Base-by-base conservation (phyloP, 2,329 filamentous ascomycete species). In the Monilinia fructicola region DNA sequence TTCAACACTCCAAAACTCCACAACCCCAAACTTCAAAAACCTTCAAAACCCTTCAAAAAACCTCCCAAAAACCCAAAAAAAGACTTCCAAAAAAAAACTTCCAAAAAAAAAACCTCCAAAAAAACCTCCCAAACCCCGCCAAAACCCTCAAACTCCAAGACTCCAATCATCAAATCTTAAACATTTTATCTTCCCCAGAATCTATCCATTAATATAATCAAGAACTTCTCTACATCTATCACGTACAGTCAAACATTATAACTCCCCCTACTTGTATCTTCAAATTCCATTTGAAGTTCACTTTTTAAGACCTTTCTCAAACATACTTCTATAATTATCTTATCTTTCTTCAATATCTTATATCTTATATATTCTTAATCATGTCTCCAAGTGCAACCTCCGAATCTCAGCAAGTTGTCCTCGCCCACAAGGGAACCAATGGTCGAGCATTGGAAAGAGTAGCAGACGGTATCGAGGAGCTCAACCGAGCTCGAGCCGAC, bases 391-490 rank as follows among this genome's bases (percentile, higher is more conserved):
- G 6, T 11, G 26, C 28, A 12, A 9, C 18, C 46, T 10, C 18
- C 12, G 23, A 35, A n/a, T 18, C 9, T 12, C 42, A n/a, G 5
- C 26, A 10, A 4, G 12, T 42, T 21, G 35, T 9, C 40, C n/a
- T 35, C 1, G 26, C 48, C 46, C 70, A 67, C 54, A 54, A 60
- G 6, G 67, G 69, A 21, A 65, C 70, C 54, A 67, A 73, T 69
- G 73, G 73, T 65, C 65, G 69, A 38, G 70, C 76, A 65, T 53
- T 86, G 54, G 83, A 85, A 71, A 74, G 75, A 46, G 75, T 77
- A 21, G 81, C 80, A 9, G 79, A 80, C 69, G 76, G 80, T 71
- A 84, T 85, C 65, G 84, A 86, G 74, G 78, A 81, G n/a, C 81
- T 86, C 75, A 85, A 86, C 75, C 77, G 80, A 59, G 77, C 84